Base-by-base conservation (phyloP, 106 monocot genomes). In the Agapanthus africanus region DNA sequence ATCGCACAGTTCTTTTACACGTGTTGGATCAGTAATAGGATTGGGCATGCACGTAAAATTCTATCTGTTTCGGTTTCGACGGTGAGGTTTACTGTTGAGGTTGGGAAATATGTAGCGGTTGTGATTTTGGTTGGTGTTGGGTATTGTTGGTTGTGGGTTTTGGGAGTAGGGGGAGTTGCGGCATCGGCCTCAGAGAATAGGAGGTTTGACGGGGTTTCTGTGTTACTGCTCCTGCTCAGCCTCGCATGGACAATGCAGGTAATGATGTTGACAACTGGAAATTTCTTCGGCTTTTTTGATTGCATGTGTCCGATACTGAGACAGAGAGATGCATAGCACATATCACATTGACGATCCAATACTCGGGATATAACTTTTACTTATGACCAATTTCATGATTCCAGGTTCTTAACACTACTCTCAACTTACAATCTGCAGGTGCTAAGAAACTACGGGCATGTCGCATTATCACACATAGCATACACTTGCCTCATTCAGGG, bases 241-340 rank as follows among this genome's bases (percentile, higher is more conserved):
- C 65, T 89, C 4, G 66, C 70, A n/a, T 93, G 93, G 93, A 88
- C 86, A 18, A 93, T 89, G 86, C 81, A 88, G 46, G 86, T 86
- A 35, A 19, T 39, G 40, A 65, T 40, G 52, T 14, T 32, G 15
- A 59, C 32, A 59, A 30, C 15, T 4, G 21, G 2, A 3, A 16
- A 33, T 15, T 1, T 4, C n/a, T n/a, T n/a, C n/a, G n/a, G 11
- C 10, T 16, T 14, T 15, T 0, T 21, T 52, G n/a, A 23, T 6
- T 28, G 26, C 31, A 10, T 32, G 18, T 59, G n/a, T n/a, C n/a
- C n/a, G n/a, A n/a, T n/a, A n/a, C n/a, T n/a, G n/a, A n/a, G n/a
- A n/a, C n/a, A n/a, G n/a, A n/a, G n/a, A n/a, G n/a, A n/a, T n/a
- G n/a, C n/a, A n/a, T n/a, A n/a, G n/a, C n/a, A n/a, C n/a, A n/a